phyloP scores from a whole-genome alignment of 495 filamentous ascomycete genomes.

The Penicillium crystallinum region DNA sequence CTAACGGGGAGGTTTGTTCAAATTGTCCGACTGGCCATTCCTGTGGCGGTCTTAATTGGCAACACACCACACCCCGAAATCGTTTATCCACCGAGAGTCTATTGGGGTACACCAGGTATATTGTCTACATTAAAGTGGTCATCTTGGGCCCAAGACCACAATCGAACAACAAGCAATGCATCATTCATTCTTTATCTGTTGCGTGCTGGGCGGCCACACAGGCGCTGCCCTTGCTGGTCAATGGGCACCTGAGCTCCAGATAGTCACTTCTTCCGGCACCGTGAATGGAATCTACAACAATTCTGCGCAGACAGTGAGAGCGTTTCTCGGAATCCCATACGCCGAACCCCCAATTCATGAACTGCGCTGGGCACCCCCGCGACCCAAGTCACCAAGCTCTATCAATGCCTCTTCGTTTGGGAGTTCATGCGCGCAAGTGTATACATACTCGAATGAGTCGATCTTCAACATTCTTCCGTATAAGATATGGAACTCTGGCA shows the following conservation, averaged over 20 bases:
- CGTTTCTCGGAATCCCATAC: conserved; percentile 36
- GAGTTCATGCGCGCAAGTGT: conserved; percentile 8
- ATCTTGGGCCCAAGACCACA: neutral
- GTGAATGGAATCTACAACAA: conserved; percentile 33
- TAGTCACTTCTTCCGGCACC: conserved; percentile 21
- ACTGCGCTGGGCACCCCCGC: conserved; percentile 19
- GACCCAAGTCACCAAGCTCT: neutral
- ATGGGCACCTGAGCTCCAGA: neutral
- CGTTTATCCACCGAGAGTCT: neutral
- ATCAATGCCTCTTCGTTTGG: conserved; percentile 10
- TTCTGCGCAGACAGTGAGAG: conserved; percentile 23
- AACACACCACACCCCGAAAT: neutral
- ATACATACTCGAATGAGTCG: conserved; percentile 9
- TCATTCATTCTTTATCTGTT: neutral
- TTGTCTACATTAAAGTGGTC: neutral
- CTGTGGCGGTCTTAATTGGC: neutral
- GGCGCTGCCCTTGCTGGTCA: neutral
- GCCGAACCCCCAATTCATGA: conserved; percentile 21
- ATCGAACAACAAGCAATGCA: no score
- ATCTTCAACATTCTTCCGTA: conserved; percentile 10
- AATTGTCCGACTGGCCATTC: neutral
- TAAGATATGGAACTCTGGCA: conserved; percentile 2
- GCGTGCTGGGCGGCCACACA: neutral
- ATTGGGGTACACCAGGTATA: neutral
- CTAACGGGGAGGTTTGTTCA: no score